Base-by-base conservation (phyloP, 2,329 filamentous ascomycete genomes). In the Aspergillus fructus region DNA sequence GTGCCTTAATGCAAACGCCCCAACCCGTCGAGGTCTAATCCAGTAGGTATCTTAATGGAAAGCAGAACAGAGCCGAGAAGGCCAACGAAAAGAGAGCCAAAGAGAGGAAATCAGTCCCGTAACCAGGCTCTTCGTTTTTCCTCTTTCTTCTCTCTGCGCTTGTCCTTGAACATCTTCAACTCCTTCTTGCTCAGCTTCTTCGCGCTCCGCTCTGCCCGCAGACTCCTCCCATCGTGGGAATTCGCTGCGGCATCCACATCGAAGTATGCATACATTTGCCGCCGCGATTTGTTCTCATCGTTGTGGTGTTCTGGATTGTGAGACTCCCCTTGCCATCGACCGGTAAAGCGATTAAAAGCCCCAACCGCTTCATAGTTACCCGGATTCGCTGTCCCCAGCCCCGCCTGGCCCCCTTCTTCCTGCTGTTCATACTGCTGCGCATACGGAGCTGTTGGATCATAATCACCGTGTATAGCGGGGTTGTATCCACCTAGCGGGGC, bases 381-480 rank as follows among this genome's bases (percentile, higher is more conserved):
- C 8, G 78, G 71, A 62, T 83, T 78, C 56, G 65, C 62, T 13
- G 70, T 5, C 65, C 12, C 68, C 68, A 11, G 71, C 66, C 9
- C 71, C 66, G 11, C 73, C 71, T 48, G 67, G 9, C 5, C 4
- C 3, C 7, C 64, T 6, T 74, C 74, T 41, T 75, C 62, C 1
- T 69, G 67, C 47, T 74, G 46, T 43, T 78, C 74, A 45, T 81
- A 72, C 46, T 80, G 78, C 70, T 90, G 83, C 11, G 94, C 93
- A 72, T 99, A 99, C 79, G 92, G 90, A n/a, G 94, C 93, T 59
- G 88, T 94, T 4, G 93, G 92, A 68, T 99, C 94, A 79, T 97
- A 99, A 77, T 93, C 89, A 66, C 94, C 94, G 73, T 99, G 94
- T 46, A 99, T 93, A 23, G 91, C 90, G 1, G 94, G 94, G 71